Base-by-base conservation (phyloP, 225 moss, liverwort and hornwort genomes). In the Straminergon stramineum region DNA sequence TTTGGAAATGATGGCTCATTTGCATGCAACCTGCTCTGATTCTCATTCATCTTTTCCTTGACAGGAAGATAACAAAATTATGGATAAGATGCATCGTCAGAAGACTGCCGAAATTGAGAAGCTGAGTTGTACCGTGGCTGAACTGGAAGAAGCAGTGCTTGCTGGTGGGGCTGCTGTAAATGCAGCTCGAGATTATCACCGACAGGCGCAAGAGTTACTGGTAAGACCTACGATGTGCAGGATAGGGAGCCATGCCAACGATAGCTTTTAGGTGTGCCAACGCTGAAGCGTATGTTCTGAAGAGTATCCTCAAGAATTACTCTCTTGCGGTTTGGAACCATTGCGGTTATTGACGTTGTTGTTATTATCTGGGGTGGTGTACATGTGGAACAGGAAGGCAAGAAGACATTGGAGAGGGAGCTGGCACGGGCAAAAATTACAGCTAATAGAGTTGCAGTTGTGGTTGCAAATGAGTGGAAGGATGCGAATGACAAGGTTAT, bases 401-500 rank as follows among this genome's bases (percentile, higher is more conserved):
- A 97, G 94, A 97, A 92, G 91, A 98, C 96, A 43, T 91, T 98
- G 70, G 98, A 98, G 95, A 95, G 97, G 62, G 98, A 98, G 90
- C 91, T 98, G 69, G 94, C 98, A 51, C 93, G 98, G 85, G 92
- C 96, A 63, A 98, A 98, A 92, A 96, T 98, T 84, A 95, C 96
- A 86, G 98, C 98, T 73, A 98, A 98, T 88, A 94, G 98, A 93
- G 98, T 98, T 85, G 98, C 98, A 82, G 96, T 96, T 35, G 98
- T 98, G 60, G 98, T 98, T 86, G 98, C 98, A 71, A 98, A 98
- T 79, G 98, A 98, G 88, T 98, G 98, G 98, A 98, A 98, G 92
- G 98, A 98, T 92, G 94, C 96, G 89, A 98, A 97, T 90, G 96
- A 97, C 81, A 99, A 99, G 91, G 97, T 98, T 88, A 98, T 98